phyloP scores from a whole-genome alignment of 2,329 filamentous ascomycete genomes.

The Epichloe sibirici region DNA sequence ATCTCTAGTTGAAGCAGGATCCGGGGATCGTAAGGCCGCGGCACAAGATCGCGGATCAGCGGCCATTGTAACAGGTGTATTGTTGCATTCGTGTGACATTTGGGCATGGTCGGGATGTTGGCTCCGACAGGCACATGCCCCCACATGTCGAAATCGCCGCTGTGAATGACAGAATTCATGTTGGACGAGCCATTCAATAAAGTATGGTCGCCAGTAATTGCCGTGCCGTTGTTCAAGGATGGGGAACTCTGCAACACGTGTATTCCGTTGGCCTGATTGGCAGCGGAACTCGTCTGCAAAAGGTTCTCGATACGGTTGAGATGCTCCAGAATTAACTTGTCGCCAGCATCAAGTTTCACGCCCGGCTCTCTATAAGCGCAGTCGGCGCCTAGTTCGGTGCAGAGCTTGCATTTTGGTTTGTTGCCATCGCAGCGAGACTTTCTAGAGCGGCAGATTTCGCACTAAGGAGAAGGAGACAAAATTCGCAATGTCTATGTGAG shows the following conservation, averaged over 20 bases:
- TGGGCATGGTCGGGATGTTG: conserved; percentile 79
- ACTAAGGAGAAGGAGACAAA: conserved; percentile 32
- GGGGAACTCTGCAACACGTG: conserved; percentile 50
- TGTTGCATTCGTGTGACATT: conserved; percentile 69
- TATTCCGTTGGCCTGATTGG: conserved; percentile 36
- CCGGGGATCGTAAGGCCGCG: conserved; percentile 66
- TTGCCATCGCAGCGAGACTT: conserved; percentile 71
- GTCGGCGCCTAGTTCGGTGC: conserved; percentile 68
- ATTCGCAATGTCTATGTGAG: background rate
- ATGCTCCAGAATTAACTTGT: conserved; percentile 74
- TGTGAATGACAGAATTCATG: conserved; percentile 44
- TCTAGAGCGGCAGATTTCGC: conserved; percentile 68
- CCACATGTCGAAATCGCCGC: conserved; percentile 62
- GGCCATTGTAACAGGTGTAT: conserved; percentile 71
- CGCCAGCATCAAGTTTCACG: conserved; percentile 76
- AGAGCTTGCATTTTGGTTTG: conserved; percentile 75
- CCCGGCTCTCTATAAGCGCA: conserved; percentile 78
- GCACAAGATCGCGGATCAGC: conserved; percentile 65
- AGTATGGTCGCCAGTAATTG: conserved; percentile 43
- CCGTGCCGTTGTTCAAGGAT: conserved; percentile 51
- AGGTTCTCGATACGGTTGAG: conserved; percentile 66
- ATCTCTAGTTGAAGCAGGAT: conserved; percentile 74
- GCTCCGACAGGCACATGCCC: conserved; percentile 36
- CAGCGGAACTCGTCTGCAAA: conserved; percentile 56
- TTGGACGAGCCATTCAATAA: conserved; percentile 31